Evolutionary conservation across 495 filamentous ascomycete genomes (phyloP), one percentile per base, ranked within the genome.

Genomic region (Xylaria acuta): DNA sequence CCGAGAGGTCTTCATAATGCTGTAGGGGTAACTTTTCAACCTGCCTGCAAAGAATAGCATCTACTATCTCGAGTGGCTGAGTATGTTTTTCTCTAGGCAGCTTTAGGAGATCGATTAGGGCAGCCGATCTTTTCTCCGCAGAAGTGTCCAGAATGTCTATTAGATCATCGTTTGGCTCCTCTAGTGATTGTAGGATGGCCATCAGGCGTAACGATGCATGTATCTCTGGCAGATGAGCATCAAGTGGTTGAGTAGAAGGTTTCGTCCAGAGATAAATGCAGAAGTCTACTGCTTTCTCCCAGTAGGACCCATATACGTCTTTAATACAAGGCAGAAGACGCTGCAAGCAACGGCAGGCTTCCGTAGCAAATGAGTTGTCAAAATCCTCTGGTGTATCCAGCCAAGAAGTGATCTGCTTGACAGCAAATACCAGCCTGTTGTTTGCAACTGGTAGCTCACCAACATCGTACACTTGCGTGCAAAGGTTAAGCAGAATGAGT

Each of bases 291-390:
- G 88, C 80, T 32, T 90, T 86, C 70, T 90, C 85, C 96, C 96
- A 99, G 76, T 96, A 93, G 2, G 90, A 86, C 2, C 95, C 96
- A 77, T 97, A 98, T 8, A 96, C 89, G 51, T 92, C 89, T 58
- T 86, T 85, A 41, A 97, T 88, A 40, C 85, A 84, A 59, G 92
- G 92, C 18, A 98, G 80, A 12, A 97, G 81, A n/a, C 82, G 77
- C 1, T 84, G 79, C 45, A 98, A 79, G 1, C 84, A 86, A 72
- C 90, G 90, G 69, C 91, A 89, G 1, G 81, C 80, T 79, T 93
- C 91, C 7, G 89, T 80, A 41, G 85, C 82, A 18, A 94, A 86
- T 43, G 86, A 84, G 12, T 83, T 75, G 32, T 79, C 78, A 22
- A 86, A 72, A 2, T 84, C 75, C n/a, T 86, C 84, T 0, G 87